Evolutionary conservation across 2,329 filamentous ascomycete genomes (phyloP).

Genomic region (Diaporthe capsici): DNA sequence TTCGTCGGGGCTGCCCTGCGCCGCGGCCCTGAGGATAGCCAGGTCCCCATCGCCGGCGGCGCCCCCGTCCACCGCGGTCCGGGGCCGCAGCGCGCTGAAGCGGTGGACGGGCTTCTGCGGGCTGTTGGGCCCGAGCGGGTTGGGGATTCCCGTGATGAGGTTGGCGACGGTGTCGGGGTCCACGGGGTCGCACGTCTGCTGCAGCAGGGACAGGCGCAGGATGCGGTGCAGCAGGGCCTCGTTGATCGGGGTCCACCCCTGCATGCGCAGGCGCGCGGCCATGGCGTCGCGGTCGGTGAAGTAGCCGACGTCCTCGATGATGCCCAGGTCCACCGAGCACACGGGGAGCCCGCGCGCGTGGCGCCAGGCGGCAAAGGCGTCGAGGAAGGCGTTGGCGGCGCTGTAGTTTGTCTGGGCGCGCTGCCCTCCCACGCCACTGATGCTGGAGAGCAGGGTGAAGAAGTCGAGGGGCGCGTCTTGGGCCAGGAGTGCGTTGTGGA

Average conservation of each 20-base stretch:
- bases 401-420: background rate
- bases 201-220: background rate
- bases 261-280: background rate
- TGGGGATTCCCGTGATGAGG: background rate
- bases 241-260: background rate
- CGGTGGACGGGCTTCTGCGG: background rate
- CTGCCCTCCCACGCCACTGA: background rate
- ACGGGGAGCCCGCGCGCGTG: background rate
- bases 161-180: background rate
- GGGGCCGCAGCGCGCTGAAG: background rate
- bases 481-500: background rate
- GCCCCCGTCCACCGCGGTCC: background rate
- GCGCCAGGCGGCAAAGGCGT: background rate
- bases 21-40: background rate
- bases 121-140: background rate
- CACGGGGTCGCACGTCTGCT: background rate
- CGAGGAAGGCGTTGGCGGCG: background rate
- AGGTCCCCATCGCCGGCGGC: background rate
- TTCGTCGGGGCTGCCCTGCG: background rate
- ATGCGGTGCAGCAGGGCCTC: background rate
- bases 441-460: background rate
- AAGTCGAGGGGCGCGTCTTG: background rate
- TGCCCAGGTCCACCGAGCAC: background rate
- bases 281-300: background rate
- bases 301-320: background rate